Base-by-base conservation (phyloP, 257 asterid species). In the Petrea volubilis region DNA sequence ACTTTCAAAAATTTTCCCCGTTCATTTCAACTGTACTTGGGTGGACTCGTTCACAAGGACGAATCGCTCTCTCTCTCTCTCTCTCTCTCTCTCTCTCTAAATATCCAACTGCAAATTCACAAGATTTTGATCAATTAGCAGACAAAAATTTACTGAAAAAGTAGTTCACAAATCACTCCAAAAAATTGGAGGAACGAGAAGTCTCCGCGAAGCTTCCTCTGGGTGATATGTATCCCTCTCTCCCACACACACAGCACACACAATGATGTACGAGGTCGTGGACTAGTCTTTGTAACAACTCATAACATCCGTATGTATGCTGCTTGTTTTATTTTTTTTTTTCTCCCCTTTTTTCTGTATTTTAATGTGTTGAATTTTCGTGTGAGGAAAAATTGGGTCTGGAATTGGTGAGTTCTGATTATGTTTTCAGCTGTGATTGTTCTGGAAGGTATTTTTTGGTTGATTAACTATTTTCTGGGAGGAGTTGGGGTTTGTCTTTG, bases 141-240 rank as follows among this genome's bases (percentile, higher is more conserved):
- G 50, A 14, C 49, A n/a, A 58, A 50, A 31, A 21, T 46, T 68
- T 60, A 40, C 52, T 58, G 68, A 20, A 40, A 7, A 31, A 27
- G 31, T 2, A 9, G 65, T 59, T 38, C 61, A 51, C 5, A 41
- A 66, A 21, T 10, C 21, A 46, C 23, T 51, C 41, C 50, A 66
- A 34, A 27, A 40, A 23, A 31, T 50, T 69, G 12, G 77, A 40
- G 31, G n/a, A 62, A 67, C 29, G 8, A 14, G 80, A 81, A 76
- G 79, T 72, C 79, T 70, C 75, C 80, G 47, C 74, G 88, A 87
- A 87, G 61, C 74, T 86, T 83, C 89, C 80, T 59, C 64, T 60
- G 34, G 13, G 66, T 69, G 41, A 33, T 64, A n/a, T n/a, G n/a
- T n/a, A n/a, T 60, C 67, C 59, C 75, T 41, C 24, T 29, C 65